Conservation (phyloP, 768 basidiomycete genomes). For the Boletus sensibilis region DNA sequence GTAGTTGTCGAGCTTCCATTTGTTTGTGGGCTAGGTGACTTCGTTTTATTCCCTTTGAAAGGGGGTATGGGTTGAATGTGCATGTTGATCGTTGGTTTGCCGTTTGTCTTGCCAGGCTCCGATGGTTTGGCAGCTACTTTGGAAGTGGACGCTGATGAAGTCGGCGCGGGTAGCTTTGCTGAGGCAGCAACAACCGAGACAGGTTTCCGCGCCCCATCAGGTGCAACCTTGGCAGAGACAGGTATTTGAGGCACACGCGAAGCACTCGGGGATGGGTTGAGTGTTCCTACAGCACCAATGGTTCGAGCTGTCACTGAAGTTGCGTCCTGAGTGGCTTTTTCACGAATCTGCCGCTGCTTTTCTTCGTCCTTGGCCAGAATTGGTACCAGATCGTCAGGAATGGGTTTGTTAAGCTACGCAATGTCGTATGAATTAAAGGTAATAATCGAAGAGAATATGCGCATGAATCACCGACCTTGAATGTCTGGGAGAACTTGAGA, state of each 20-base stretch:
- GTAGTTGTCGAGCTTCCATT: constrained; percentile 34
- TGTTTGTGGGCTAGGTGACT: constrained; percentile 31
- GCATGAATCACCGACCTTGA: constrained; percentile 68
- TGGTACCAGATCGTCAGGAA: constrained; percentile 90
- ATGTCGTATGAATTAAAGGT: not conserved
- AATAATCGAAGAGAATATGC: not conserved
- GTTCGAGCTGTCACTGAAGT: constrained; percentile 62
- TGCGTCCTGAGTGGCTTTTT: constrained; percentile 73
- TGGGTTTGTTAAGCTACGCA: constrained; percentile 83
- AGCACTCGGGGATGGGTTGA: constrained; percentile 45
- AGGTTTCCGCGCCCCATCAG: constrained; percentile 31
- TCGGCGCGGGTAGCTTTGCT: constrained; percentile 31
- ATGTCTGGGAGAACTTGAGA: constrained; percentile 87
- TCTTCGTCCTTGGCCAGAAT: constrained; percentile 93
- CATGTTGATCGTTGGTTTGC: constrained; percentile 62
- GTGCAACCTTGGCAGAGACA: constrained; percentile 29
- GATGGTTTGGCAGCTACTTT: constrained; percentile 34
- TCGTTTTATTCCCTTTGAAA: constrained; percentile 66
- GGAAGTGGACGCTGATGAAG: constrained; percentile 27
- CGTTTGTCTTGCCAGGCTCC: constrained; percentile 35
- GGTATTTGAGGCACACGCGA: constrained; percentile 40
- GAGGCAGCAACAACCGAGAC: constrained; percentile 22
- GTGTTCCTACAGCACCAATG: constrained; percentile 53
- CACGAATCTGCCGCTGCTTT: constrained; percentile 79
- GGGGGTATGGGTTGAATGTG: constrained; percentile 88